Conservation (phyloP, 768 basidiomycete species). For the Exidia glandulosa region DNA sequence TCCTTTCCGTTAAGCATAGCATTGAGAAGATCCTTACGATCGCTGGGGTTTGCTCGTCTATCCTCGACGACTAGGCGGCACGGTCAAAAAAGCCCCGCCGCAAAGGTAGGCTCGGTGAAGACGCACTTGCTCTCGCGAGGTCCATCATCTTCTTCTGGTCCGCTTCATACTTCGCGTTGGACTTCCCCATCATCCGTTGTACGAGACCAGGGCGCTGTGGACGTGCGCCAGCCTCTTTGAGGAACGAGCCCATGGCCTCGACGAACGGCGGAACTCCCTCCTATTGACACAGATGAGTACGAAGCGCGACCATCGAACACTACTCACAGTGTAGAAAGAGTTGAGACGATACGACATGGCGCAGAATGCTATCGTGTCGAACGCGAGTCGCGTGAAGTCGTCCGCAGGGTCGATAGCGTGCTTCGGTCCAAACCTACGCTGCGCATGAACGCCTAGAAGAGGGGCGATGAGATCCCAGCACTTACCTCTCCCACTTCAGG, state of each 20-base stretch:
- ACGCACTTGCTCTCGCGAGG: conserved; percentile 30
- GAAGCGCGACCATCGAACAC: background rate
- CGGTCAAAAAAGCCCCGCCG: too few relatives aligned
- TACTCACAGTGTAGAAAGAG: conserved; percentile 31
- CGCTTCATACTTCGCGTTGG: conserved; percentile 28
- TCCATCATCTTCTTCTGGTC: conserved; percentile 32
- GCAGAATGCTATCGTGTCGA: conserved; percentile 38
- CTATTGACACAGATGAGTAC: conserved; percentile 7
- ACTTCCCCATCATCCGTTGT: conserved; percentile 22
- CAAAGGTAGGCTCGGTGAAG: too few relatives aligned
- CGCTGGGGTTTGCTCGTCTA: conserved; percentile 24
- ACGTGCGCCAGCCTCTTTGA: conserved; percentile 26
- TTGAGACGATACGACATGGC: conserved; percentile 35
- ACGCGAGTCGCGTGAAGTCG: conserved; percentile 37
- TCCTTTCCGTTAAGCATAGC: conserved; percentile 35
- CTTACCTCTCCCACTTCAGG: conserved; percentile 32
- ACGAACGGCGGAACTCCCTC: conserved; percentile 28
- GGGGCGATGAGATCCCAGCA: background rate
- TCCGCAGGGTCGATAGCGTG: conserved; percentile 30
- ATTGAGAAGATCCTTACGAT: conserved; percentile 34
- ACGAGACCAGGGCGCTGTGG: conserved; percentile 25
- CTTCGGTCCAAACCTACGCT: conserved; percentile 30
- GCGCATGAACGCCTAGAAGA: background rate
- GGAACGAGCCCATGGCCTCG: conserved; percentile 30
- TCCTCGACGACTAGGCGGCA: conserved; percentile 25